phyloP scores from a whole-genome alignment of 257 asterid genomes.

The Euphrasia confusa region DNA sequence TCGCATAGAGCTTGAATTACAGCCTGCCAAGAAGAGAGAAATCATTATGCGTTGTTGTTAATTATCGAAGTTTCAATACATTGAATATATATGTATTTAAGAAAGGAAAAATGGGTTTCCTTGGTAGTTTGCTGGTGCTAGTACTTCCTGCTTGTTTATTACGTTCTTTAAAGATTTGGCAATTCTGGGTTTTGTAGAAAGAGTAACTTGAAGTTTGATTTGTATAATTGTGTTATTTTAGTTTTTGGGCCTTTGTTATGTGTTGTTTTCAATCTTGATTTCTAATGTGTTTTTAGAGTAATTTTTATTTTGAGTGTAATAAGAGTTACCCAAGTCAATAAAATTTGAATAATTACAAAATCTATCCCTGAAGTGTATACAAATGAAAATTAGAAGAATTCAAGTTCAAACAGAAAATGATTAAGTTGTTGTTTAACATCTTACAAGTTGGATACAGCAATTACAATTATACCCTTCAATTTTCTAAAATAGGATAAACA shows the following conservation, averaged over 20 bases:
- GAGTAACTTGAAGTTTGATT: conserved; percentile 25
- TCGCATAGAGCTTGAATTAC: conserved; percentile 13
- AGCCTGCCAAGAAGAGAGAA: neutral
- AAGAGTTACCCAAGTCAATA: too few relatives aligned
- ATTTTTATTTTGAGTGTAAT: too few relatives aligned
- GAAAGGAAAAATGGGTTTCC: neutral
- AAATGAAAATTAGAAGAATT: too few relatives aligned
- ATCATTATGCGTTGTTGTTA: conserved; percentile 13
- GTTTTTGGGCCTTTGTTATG: neutral
- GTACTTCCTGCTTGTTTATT: neutral
- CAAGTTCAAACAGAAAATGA: too few relatives aligned
- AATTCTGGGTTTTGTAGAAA: conserved; percentile 28
- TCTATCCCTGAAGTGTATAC: too few relatives aligned
- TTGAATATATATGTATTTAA: conserved; percentile 10
- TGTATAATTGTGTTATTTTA: conserved; percentile 23
- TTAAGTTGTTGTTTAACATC: too few relatives aligned
- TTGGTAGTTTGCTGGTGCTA: conserved; percentile 1
- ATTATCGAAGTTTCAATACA: conserved; percentile 7
- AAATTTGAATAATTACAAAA: too few relatives aligned
- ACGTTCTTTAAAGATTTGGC: conserved; percentile 21
- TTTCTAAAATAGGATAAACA: too few relatives aligned
- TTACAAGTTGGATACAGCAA: neutral
- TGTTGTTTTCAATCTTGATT: too few relatives aligned
- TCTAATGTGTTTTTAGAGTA: too few relatives aligned
- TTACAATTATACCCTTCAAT: neutral